phyloP scores from a whole-genome alignment of 305 asterid genomes.

The Fraxinus velutina region DNA sequence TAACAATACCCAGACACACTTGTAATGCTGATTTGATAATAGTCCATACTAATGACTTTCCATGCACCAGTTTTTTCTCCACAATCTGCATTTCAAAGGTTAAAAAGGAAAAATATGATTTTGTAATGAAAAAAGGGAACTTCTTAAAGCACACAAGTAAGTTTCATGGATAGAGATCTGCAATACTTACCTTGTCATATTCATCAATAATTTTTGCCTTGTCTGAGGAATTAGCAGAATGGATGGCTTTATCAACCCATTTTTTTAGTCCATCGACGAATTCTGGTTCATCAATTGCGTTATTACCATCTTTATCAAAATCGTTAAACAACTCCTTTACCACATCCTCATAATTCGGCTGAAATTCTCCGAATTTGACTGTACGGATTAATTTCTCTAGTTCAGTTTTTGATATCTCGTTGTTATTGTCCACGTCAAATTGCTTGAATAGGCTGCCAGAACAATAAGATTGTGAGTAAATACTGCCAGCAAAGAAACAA shows the following conservation, averaged over 20 bases:
- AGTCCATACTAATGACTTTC: conserved; percentile 22
- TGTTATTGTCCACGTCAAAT: conserved; percentile 38
- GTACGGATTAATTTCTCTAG: conserved; percentile 34
- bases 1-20: background rate
- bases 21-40: conserved; percentile 10
- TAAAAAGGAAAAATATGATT: background rate
- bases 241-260: conserved; percentile 45
- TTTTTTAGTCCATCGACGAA: conserved; percentile 39
- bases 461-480: conserved; percentile 6
- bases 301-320: conserved; percentile 36
- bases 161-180: background rate
- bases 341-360: conserved; percentile 34
- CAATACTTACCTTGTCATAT: conserved; percentile 37
- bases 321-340: conserved; percentile 40
- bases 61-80: conserved; percentile 31
- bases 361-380: conserved; percentile 40
- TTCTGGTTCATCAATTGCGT: conserved; percentile 45
- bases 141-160: no score
- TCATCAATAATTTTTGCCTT: conserved; percentile 28
- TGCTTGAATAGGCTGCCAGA: conserved; percentile 47
- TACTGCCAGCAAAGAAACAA: conserved; percentile 28
- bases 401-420: conserved; percentile 37
- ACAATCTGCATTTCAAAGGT: conserved; percentile 28
- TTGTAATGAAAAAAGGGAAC: background rate
- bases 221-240: conserved; percentile 26